Evolutionary conservation across 1,139 yeast species (phyloP).

Genomic region (Petasospora rhodanensis): DNA sequence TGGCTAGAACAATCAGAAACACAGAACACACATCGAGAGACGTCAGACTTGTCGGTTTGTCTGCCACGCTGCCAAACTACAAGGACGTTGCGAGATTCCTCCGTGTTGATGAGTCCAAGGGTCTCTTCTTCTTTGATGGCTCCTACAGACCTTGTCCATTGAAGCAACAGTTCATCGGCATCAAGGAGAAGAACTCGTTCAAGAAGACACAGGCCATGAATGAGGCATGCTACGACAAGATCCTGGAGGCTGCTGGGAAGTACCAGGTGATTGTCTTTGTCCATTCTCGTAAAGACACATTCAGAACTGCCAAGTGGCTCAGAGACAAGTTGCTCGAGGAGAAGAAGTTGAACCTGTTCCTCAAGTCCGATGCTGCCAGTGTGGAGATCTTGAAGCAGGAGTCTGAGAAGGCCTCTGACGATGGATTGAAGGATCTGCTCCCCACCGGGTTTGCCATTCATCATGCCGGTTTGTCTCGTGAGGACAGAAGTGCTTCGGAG

Average conservation of each 20-base stretch:
- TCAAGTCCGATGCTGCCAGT: slow-evolving; percentile 48
- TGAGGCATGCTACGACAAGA: slow-evolving; percentile 85
- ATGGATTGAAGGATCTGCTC: slow-evolving; percentile 55
- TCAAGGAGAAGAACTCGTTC: slow-evolving; percentile 79
- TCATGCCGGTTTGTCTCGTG: slow-evolving; percentile 83
- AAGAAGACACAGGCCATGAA: slow-evolving; percentile 81
- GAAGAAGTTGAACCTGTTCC: slow-evolving; percentile 43
- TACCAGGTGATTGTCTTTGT: slow-evolving; percentile 88
- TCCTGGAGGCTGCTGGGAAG: slow-evolving; percentile 58
- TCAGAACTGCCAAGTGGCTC: slow-evolving; percentile 74
- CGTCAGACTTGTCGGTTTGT: slow-evolving; percentile 76
- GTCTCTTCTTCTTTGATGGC: slow-evolving; percentile 70
- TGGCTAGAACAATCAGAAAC: slow-evolving; percentile 63
- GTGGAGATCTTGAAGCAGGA: slow-evolving; percentile 61
- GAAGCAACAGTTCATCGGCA: slow-evolving; percentile 82
- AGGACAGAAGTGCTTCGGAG: slow-evolving; percentile 76
- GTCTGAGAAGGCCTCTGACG: slow-evolving; percentile 49
- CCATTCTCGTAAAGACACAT: slow-evolving; percentile 91
- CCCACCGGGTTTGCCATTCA: slow-evolving; percentile 84
- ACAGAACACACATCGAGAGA: slow-evolving; percentile 39
- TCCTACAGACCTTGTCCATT: slow-evolving; percentile 89
- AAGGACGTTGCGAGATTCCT: slow-evolving; percentile 81
- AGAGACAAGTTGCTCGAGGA: slow-evolving; percentile 57
- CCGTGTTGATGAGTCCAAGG: slow-evolving; percentile 51
- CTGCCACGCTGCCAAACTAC: slow-evolving; percentile 93